Evolutionary conservation across 2,329 filamentous ascomycete species (phyloP).

Genomic region (Cladosporium phlei): DNA sequence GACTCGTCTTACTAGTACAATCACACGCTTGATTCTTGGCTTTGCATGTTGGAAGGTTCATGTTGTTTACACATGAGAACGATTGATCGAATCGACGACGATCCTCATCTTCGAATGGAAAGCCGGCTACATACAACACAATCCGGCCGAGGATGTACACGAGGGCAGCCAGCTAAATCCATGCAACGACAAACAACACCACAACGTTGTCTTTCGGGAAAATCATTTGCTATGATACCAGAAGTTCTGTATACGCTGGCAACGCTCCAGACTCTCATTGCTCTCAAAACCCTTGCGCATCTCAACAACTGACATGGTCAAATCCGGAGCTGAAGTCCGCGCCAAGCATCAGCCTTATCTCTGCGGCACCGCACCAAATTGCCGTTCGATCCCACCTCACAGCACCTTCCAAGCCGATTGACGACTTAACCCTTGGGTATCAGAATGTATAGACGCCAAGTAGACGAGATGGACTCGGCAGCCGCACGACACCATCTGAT

Average conservation of each 20-base stretch:
- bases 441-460: background rate
- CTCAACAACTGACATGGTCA: background rate
- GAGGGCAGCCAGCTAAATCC: background rate
- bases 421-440: background rate
- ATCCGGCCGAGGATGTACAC: too few relatives aligned
- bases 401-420: background rate
- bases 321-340: constrained; percentile 2
- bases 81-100: too few relatives aligned
- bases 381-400: background rate
- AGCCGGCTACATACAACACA: too few relatives aligned
- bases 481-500: background rate
- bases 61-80: too few relatives aligned
- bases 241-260: background rate
- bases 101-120: background rate
- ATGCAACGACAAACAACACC: background rate
- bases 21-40: too few relatives aligned
- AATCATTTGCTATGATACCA: background rate
- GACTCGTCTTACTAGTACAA: too few relatives aligned
- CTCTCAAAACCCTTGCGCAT: background rate
- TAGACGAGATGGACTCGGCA: background rate
- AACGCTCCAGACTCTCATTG: background rate
- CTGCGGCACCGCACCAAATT: background rate
- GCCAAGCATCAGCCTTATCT: background rate
- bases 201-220: background rate
- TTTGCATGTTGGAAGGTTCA: too few relatives aligned